Conservation (phyloP, 805 yeast species). For the Ogataea populi-albae region DNA sequence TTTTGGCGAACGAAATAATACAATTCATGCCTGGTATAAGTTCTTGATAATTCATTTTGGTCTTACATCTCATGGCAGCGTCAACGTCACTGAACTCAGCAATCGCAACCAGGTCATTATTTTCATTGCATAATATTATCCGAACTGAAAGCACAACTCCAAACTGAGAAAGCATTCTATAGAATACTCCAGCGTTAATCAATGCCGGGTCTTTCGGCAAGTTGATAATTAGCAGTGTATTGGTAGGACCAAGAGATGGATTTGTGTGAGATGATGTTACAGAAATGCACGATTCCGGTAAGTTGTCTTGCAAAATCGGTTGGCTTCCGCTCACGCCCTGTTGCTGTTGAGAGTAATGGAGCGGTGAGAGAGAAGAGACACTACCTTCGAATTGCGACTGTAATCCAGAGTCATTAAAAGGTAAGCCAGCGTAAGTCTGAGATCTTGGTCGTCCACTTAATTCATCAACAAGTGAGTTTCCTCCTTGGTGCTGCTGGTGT, state of each 20-base stretch:
- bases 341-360: constrained; percentile 7
- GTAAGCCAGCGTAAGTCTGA: constrained; percentile 34
- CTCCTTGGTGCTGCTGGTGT: too few relatives aligned
- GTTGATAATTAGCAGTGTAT: constrained; percentile 74
- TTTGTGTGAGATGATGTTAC: constrained; percentile 74
- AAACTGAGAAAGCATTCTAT: constrained; percentile 52
- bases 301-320: constrained; percentile 49
- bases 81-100: constrained; percentile 73
- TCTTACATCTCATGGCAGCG: constrained; percentile 75
- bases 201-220: constrained; percentile 50
- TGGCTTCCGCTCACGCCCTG: constrained; percentile 11
- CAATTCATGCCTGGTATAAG: constrained; percentile 75
- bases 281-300: constrained; percentile 55
- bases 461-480: constrained; percentile 13
- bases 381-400: constrained; percentile 9
- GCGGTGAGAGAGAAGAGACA: neutral
- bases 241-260: constrained; percentile 69
- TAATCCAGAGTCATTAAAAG: constrained; percentile 8
- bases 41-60: constrained; percentile 77
- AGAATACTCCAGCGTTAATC: constrained; percentile 53
- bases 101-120: constrained; percentile 44
- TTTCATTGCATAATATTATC: constrained; percentile 43
- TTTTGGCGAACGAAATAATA: constrained; percentile 80
- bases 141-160: constrained; percentile 62
- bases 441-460: constrained; percentile 37